Evolutionary conservation across 75 land plant species (phyloP), one percentile per base, ranked within the genome.

Genomic region (Pseudotsuga menziesii): DNA sequence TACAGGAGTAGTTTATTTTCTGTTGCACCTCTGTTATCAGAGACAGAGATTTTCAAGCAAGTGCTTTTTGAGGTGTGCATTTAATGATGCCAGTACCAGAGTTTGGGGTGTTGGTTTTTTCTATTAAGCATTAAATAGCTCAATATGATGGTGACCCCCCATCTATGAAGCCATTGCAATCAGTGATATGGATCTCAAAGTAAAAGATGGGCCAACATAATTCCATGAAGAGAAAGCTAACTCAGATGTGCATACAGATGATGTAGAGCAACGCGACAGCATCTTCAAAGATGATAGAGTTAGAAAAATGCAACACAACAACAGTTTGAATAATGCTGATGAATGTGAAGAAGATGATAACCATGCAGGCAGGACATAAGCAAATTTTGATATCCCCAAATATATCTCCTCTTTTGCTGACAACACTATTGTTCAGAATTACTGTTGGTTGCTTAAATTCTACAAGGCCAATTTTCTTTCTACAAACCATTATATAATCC

Each of bases 391-490:
- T 63, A 87, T 93, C 8, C 56, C 81, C 23, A 84, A 82, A 64
- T 78, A 90, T 75, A 80, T 93, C n/a, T 74, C 83, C 61, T 81
- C 75, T 77, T 82, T 97, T 84, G 96, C 89, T 64, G 91, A 82
- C 78, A 85, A 86, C 76, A 78, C 78, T 19, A 73, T 87, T 13
- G 78, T 97, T 72, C 87, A 82, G 15, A 97, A 97, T 74, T 76
- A 92, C 54, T 97, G 99, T 82, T 97, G 99, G 99, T 84, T 97
- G 73, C 85, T 97, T 58, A 91, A 79, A 77, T 89, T 86, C 81
- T 97, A 91, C 76, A 87, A 81, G 79, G 86, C 82, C 75, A 97
- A 97, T 76, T 82, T 92, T 35, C 56, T 73, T 35, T 84, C 83
- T n/a, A 89, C 85, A 70, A 97, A 97, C 76, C 84, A 97, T 74